Evolutionary conservation across 2,329 filamentous ascomycete genomes (phyloP).

Genomic region (Pyricularia pennisetigena): DNA sequence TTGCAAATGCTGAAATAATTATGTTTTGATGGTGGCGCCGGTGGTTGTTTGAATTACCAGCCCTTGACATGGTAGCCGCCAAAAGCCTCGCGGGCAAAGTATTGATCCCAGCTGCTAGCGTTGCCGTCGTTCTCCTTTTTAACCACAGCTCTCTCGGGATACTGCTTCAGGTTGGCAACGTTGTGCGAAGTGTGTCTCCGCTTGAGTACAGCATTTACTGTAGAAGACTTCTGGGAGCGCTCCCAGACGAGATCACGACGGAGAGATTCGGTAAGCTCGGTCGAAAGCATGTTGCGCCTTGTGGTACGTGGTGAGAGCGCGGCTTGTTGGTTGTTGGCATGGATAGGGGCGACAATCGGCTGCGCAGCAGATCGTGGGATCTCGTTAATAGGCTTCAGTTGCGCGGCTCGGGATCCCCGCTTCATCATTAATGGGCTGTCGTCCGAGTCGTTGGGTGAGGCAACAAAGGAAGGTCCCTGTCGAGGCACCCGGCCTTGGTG

Average conservation of each 20-base stretch:
- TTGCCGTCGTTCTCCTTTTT: slow-evolving; percentile 52
- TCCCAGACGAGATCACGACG: slow-evolving; percentile 90
- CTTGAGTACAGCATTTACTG: slow-evolving; percentile 80
- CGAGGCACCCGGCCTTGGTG: slow-evolving; percentile 27
- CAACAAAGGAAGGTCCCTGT: slow-evolving; percentile 27
- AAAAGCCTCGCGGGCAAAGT: slow-evolving; percentile 69
- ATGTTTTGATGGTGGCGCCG: neutral
- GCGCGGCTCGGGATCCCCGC: slow-evolving; percentile 39
- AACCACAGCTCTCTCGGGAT: slow-evolving; percentile 56
- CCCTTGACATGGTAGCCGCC: slow-evolving; percentile 78
- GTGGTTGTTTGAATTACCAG: slow-evolving; percentile 46
- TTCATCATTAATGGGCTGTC: slow-evolving; percentile 57
- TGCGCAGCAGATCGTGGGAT: slow-evolving; percentile 59
- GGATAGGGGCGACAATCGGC: slow-evolving; percentile 67
- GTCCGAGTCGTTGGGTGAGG: slow-evolving; percentile 48
- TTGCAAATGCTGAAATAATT: neutral
- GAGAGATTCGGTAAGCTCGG: slow-evolving; percentile 87
- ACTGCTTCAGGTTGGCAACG: slow-evolving; percentile 78
- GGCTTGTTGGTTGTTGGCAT: slow-evolving; percentile 54
- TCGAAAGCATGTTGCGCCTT: slow-evolving; percentile 88
- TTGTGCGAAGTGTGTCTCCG: slow-evolving; percentile 85
- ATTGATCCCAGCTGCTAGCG: slow-evolving; percentile 73
- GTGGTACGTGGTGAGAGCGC: slow-evolving; percentile 87
- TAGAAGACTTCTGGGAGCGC: slow-evolving; percentile 85
- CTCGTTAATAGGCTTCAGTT: slow-evolving; percentile 47